Evolutionary conservation across 2,329 filamentous ascomycete genomes (phyloP), one percentile per base, ranked within the genome.

Genomic region (Iodosphaeria phyllophila): DNA sequence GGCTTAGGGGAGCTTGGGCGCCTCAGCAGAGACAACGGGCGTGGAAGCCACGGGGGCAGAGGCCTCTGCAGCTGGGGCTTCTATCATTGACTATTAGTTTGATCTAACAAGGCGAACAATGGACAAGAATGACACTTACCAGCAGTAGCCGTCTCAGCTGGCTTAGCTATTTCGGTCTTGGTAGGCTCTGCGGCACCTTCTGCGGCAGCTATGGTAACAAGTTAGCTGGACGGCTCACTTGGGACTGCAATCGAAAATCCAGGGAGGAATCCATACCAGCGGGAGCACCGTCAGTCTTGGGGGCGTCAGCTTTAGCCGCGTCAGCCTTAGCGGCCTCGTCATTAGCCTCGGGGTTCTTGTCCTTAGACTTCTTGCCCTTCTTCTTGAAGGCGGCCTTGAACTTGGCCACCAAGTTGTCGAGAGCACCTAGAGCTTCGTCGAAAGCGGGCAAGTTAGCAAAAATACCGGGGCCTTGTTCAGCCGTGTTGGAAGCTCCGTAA

Each of bases 341-440:
- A 13, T 31, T 31, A 8, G 29, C 16, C 22, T 31, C 39, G 20
- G 31, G 26, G 21, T 34, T 32, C 28, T 36, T 34, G 13, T 27
- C 33, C 28, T 22, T 37, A 39, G 28, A 22, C 13, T 19, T 26
- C 13, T 9, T 9, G 10, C 21, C n/a, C 48, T 52, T 58, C 45
- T 57, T 60, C 47, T 56, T 60, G 50, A 64, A 60, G 44, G 51
- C 46, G 33, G 49, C 47, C 54, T 58, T 60, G 41, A 68, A 41
- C 57, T 64, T 66, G 40, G 46, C 50, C 56, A 60, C 64, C 35
- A 67, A 36, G 48, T 64, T 64, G 41, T 59, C 56, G 31, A 67
- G 47, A 17, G 60, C 57, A 33, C 54, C 48, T 24, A 52, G 44
- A 27, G 61, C 61, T 66, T 33, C 16, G 22, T n/a, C 23, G 12